Percentiles rank a stretch among this genome's conserved stretches.
Conservation (phyloP, 768 basidiomycete genomes). For the Arthromyces matolae region DNA sequence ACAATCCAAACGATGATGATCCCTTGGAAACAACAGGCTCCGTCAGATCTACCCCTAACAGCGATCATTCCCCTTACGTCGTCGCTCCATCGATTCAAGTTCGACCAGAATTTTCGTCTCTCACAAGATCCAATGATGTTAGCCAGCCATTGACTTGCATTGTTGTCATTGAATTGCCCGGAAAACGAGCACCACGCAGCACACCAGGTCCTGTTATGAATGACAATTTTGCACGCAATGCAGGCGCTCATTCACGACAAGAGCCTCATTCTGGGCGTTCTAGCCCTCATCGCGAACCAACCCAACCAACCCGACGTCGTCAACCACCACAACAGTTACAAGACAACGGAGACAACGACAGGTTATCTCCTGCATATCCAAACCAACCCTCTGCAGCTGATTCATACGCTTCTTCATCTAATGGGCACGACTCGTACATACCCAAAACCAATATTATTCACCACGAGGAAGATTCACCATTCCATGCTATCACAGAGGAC, state of each 20-base stretch:
- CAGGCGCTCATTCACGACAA: conserved; percentile 21
- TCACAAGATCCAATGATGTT: conserved; percentile 63
- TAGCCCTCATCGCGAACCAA: conserved; percentile 39
- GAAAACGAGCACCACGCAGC: conserved; percentile 51
- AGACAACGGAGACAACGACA: conserved; percentile 22
- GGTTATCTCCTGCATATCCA: conserved; percentile 25
- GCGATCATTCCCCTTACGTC: conserved; percentile 61
- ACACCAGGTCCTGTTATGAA: conserved; percentile 53
- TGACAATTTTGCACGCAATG: conserved; percentile 41
- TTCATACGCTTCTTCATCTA: conserved; percentile 30
- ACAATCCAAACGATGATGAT: conserved; percentile 83
- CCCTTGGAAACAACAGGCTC: conserved; percentile 62
- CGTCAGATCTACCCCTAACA: conserved; percentile 40
- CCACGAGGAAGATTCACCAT: conserved; percentile 70
- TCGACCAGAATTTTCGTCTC: conserved; percentile 83
- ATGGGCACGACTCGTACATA: conserved; percentile 28
- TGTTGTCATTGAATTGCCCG: conserved; percentile 88
- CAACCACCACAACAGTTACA: conserved; percentile 21
- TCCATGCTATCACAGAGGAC: conserved; percentile 83
- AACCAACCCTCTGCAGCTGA: conserved; percentile 28
- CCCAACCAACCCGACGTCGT: conserved; percentile 21
- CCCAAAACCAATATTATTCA: conserved; percentile 33
- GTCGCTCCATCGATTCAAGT: conserved; percentile 93
- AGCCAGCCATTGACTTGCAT: conserved; percentile 92
- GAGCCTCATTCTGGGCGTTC: conserved; percentile 37